phyloP scores from a whole-genome alignment of 1,284 basidiomycete species.

The Marasmius tenuissimus region DNA sequence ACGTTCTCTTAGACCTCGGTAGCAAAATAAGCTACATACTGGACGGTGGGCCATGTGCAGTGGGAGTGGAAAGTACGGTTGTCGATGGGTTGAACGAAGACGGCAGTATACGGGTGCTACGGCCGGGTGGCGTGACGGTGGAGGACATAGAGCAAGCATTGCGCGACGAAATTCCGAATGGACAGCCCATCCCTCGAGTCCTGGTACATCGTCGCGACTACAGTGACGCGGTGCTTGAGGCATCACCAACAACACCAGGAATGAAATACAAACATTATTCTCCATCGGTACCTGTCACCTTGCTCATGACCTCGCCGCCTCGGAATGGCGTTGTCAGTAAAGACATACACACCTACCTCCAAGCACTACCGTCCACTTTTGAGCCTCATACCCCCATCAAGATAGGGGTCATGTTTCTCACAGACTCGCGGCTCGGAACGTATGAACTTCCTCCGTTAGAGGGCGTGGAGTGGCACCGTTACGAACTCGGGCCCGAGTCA shows the following conservation, averaged over 20 bases:
- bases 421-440: conserved; percentile 57
- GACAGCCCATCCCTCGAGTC: conserved; percentile 47
- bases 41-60: conserved; percentile 89
- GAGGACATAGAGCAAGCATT: conserved; percentile 80
- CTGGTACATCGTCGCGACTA: conserved; percentile 80
- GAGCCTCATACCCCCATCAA: conserved; percentile 31
- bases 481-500: conserved; percentile 60
- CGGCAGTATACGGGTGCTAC: conserved; percentile 78
- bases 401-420: conserved; percentile 71
- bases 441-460: conserved; percentile 31
- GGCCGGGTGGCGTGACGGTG: conserved; percentile 92
- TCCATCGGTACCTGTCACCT: conserved; percentile 80
- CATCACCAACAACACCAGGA: conserved; percentile 93
- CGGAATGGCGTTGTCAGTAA: conserved; percentile 30
- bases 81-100: conserved; percentile 80
- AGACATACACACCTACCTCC: conserved; percentile 37
- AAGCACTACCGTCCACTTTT: conserved; percentile 33
- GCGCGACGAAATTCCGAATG: conserved; percentile 35
- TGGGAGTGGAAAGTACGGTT: conserved; percentile 96
- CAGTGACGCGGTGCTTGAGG: conserved; percentile 60
- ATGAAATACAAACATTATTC: conserved; percentile 99
- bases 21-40: conserved; percentile 79
- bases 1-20: conserved; percentile 81
- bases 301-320: conserved; percentile 60
- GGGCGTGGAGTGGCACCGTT: conserved; percentile 52